Evolutionary conservation across 495 filamentous ascomycete species (phyloP), one percentile per base, ranked within the genome.

Genomic region (Parathielavia appendiculata): DNA sequence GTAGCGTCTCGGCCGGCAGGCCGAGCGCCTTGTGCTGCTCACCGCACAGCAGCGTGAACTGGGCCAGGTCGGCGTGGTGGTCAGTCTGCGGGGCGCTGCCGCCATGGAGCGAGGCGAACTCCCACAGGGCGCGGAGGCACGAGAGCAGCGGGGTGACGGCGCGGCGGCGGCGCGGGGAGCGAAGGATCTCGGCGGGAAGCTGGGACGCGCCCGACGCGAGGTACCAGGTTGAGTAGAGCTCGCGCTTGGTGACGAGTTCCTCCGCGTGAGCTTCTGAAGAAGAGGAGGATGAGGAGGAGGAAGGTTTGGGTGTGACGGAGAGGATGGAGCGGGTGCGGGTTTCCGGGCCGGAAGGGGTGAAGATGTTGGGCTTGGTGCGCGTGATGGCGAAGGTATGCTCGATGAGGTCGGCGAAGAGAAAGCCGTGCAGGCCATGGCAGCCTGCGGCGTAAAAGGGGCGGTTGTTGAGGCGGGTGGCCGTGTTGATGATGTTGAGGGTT

Each of bases 181-280:
- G 80, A 16, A 82, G 76, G 62, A 85, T 84, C 22, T 91, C 88
- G n/a, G 77, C 69, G 0, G 90, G 85, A 1, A 96, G 77, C 0
- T 81, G 78, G 14, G 90, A 88, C 17, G 81, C 81, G 68, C 91
- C 91, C 23, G 76, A 79, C 52, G 88, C 89, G 8, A 93, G 79
- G 46, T 86, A 73, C 61, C 93, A 84, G 5, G 90, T 90, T 13
- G 85, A 87, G 76, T 96, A 98, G 5, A 84, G 69, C 66, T 98
- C 93, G 50, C 90, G 80, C 74, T 97, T 97, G 43, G 88, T 95
- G 46, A 97, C 92, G 69, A 93, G 82, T 64, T 98, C 93, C 23
- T 98, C 93, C 23, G 43, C 51, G 30, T 87, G 83, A n/a, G 75
- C 71, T 10, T 73, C 72, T 44, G 17, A 22, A 11, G 12, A 32